phyloP scores from a whole-genome alignment of 352 stramenopile species.

The Phytophthora fragariae region DNA sequence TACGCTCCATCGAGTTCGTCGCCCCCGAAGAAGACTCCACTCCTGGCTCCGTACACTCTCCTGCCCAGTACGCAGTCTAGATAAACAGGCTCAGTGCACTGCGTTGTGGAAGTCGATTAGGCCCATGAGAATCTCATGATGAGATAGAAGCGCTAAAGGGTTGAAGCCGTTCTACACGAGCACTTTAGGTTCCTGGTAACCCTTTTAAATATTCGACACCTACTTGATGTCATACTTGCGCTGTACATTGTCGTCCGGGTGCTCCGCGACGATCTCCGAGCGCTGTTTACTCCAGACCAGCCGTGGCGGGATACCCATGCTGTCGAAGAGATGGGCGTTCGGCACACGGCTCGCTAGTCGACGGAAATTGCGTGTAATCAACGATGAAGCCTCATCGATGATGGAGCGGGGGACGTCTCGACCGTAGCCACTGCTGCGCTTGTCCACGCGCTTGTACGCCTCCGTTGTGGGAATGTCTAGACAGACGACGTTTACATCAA shows the following conservation, averaged over 20 bases:
- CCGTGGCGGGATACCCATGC: conserved; percentile 58
- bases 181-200: background rate
- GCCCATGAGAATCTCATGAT: no score
- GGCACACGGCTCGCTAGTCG: conserved; percentile 64
- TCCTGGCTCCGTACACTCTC: conserved; percentile 26
- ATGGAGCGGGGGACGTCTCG: conserved; percentile 70
- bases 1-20: conserved; percentile 40
- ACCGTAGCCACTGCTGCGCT: conserved; percentile 71
- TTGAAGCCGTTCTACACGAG: no score
- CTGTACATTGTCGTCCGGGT: conserved; percentile 66
- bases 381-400: conserved; percentile 67
- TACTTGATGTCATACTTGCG: conserved; percentile 69
- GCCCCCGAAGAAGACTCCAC: conserved; percentile 16
- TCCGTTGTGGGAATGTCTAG: conserved; percentile 72
- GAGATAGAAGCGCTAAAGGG: no score
- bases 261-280: conserved; percentile 47
- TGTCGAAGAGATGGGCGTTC: conserved; percentile 82
- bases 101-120: no score
- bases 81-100: background rate
- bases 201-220: conserved; percentile 21
- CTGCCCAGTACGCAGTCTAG: conserved; percentile 27
- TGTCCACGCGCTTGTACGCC: conserved; percentile 74
- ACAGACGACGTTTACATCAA: conserved; percentile 81
- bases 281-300: conserved; percentile 84
- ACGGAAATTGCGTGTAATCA: conserved; percentile 77